Base-by-base conservation (phyloP, 2,329 filamentous ascomycete species). In the Dothideomycetidae sp. region DNA sequence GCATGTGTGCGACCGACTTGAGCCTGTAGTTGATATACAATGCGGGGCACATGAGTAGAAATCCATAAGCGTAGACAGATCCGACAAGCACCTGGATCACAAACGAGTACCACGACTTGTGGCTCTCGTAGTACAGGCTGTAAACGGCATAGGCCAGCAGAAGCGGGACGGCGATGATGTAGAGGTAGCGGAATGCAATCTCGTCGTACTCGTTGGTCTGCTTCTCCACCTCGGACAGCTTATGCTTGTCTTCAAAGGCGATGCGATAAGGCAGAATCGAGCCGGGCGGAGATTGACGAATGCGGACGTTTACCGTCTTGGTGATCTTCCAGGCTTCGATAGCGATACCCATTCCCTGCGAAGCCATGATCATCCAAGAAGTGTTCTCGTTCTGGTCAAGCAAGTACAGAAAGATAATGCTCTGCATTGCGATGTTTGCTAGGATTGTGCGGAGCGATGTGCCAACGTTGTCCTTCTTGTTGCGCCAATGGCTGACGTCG, bases 1-100 rank as follows among this genome's bases (percentile, higher is more conserved):
- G 86, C 88, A 98, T 93, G 62, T 98, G 90, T 9, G 90, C 90
- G 21, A 96, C 83, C 48, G 66, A 71, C 58, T 74, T 93, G 48
- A 98, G 74, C 10, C 88, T 78, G 67, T 98, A 98, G 70, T 98
- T 98, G 74, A 98, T 98, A 66, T 96, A 98, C 21, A 98, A 68
- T 42, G 77, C 81, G 10, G 90, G 90, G 5, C 98, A 81, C 90
- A 98, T 98, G 85, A 98, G 93, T 44, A 98, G 65, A 70, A 98
- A 98, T 3, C 90, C 90, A 56, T 98, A 98, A 0, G 90, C 86
- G 58, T 98, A 98, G 36, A 98, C 90, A 30, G 81, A 88, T 9
- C 86, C 90, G 14, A 98, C 90, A 7, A 98, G 75, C 0, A 88
- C 96, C 15, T 90, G 76, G 56, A 98, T 93, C 58, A 92, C 71